Conservation (phyloP, 768 basidiomycete species). For the Boletus pseudopeckii region DNA sequence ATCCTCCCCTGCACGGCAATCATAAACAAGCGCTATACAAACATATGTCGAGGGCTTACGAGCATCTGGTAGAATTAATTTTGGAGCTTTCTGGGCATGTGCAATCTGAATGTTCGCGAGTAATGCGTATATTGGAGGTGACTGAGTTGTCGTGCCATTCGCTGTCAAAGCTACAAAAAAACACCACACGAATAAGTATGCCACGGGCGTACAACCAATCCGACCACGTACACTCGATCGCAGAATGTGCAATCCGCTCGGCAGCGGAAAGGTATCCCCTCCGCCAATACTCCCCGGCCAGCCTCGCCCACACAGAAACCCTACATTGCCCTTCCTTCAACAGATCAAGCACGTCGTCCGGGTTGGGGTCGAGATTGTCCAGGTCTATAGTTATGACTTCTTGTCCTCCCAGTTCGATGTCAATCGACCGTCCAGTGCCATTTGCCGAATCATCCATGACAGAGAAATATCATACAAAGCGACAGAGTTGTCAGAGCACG, state of each 20-base stretch:
- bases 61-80: constrained; percentile 65
- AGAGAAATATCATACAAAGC: background rate
- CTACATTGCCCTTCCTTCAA: constrained; percentile 69
- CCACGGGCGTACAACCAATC: background rate
- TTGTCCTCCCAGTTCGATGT: constrained; percentile 77
- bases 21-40: background rate
- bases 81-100: constrained; percentile 80
- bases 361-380: constrained; percentile 76
- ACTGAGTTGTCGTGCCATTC: constrained; percentile 45
- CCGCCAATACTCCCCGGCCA: constrained; percentile 88
- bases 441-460: constrained; percentile 20
- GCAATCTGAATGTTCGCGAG: constrained; percentile 84
- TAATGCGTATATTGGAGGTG: constrained; percentile 75
- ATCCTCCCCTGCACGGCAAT: constrained; percentile 53
- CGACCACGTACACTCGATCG: constrained; percentile 56
- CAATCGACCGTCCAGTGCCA: constrained; percentile 41
- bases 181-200: constrained; percentile 1
- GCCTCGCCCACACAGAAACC: constrained; percentile 73
- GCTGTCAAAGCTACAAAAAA: constrained; percentile 45
- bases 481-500: background rate
- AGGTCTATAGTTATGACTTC: constrained; percentile 90
- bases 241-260: constrained; percentile 68
- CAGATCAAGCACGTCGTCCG: constrained; percentile 71
- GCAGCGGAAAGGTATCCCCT: constrained; percentile 72
- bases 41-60: constrained; percentile 43